A percentile compares a stretch with the other conserved stretches of the same genome.
phyloP scores from a whole-genome alignment of 306 rosid genomes.

The Fagus sylvatica region DNA sequence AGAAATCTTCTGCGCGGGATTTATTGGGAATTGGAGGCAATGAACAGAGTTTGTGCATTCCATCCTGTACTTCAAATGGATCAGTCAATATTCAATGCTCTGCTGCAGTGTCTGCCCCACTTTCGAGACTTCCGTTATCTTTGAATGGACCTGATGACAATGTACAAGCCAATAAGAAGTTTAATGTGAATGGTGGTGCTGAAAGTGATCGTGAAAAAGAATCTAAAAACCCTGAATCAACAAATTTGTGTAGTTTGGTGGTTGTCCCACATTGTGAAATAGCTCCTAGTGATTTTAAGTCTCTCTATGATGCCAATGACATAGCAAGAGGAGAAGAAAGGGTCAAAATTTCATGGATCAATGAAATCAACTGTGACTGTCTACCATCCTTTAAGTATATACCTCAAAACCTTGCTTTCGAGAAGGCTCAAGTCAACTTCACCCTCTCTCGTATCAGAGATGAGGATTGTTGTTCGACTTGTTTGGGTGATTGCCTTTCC shows the following conservation, averaged over 20 bases:
- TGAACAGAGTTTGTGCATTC: slow-evolving; percentile 29
- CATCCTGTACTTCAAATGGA: slow-evolving; percentile 39
- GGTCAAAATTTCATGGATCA: slow-evolving; percentile 69
- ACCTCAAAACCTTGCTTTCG: slow-evolving; percentile 54
- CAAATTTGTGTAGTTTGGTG: slow-evolving; percentile 36
- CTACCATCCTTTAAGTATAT: slow-evolving; percentile 68
- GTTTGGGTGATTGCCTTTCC: slow-evolving; percentile 77
- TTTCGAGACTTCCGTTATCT: slow-evolving; percentile 20
- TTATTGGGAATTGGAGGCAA: slow-evolving; percentile 31
- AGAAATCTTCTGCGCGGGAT: slow-evolving; percentile 37
- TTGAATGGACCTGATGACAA: slow-evolving; percentile 30
- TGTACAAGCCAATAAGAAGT: slow-evolving; percentile 27
- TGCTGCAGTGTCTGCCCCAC: slow-evolving; percentile 32
- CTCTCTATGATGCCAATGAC: slow-evolving; percentile 51
- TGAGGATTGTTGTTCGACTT: slow-evolving; percentile 68
- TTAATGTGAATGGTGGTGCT: slow-evolving; percentile 29
- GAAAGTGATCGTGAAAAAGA: slow-evolving; percentile 35
- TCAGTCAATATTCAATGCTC: slow-evolving; percentile 27
- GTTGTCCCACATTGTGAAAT: slow-evolving; percentile 43
- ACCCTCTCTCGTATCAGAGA: slow-evolving; percentile 64
- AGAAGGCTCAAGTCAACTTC: slow-evolving; percentile 55
- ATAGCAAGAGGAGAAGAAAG: slow-evolving; percentile 84
- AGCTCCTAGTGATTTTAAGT: slow-evolving; percentile 40
- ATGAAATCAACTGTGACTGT: slow-evolving; percentile 43
- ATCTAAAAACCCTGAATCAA: slow-evolving; percentile 25